These are phyloP conservation scores for Camellia granthamiana DNA, from an alignment of 148 eudicot species.

Conservation along the genomic window DNA sequence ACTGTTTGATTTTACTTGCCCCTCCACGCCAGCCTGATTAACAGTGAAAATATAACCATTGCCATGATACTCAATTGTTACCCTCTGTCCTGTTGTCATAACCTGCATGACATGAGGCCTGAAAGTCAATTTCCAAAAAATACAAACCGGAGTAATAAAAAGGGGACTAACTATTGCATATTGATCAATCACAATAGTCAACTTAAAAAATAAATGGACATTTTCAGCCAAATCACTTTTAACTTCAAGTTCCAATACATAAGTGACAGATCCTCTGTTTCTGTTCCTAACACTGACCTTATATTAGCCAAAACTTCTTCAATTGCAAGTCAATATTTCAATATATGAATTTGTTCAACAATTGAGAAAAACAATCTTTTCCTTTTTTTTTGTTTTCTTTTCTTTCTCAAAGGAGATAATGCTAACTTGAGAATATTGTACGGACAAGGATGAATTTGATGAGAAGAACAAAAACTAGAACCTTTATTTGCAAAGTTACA, in stretches of 20 bases:
- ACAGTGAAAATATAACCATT: constrained; percentile 66
- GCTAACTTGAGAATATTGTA: not conserved
- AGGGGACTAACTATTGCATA: not conserved
- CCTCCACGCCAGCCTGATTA: constrained; percentile 76
- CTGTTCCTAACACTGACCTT: no score
- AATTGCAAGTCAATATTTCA: not conserved
- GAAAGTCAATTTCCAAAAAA: constrained; percentile 14
- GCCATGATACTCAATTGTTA: constrained; percentile 86
- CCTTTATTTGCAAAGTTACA: not conserved
- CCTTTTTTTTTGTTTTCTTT: not conserved
- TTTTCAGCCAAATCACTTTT: not conserved
- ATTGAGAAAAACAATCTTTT: not conserved
- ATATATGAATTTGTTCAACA: not conserved
- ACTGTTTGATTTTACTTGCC: constrained; percentile 48
- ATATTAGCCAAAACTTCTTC: no score
- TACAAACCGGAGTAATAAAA: not conserved
- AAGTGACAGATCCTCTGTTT: no score
- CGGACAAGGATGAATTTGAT: not conserved
- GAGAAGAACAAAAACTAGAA: not conserved
- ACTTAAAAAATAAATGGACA: not conserved
- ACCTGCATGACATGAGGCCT: constrained; percentile 47
- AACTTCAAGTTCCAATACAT: not conserved
- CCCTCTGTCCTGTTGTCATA: constrained; percentile 82
- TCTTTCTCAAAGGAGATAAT: not conserved
- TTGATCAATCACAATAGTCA: not conserved